Evolutionary conservation across 2,329 filamentous ascomycete species (phyloP), one percentile per base, ranked within the genome.

Genomic region (Orbilia oligospora): DNA sequence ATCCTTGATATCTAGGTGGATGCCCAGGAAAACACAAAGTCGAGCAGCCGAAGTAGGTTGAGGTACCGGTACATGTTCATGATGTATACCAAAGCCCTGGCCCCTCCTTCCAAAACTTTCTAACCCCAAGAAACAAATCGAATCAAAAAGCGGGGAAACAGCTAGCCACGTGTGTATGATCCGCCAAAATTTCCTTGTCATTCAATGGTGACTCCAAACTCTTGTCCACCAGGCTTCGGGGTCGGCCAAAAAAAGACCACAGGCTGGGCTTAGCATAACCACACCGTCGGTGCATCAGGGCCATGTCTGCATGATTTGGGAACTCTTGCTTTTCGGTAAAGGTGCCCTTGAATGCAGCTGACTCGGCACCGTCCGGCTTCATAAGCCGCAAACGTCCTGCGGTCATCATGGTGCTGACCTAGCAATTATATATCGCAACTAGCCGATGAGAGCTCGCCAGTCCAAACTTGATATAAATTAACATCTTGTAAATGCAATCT

Each of bases 211-310:
- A 71, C 56, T 48, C 18, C 61, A 46, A 68, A 67, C 68, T 64
- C 24, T 44, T 64, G 41, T 46, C 63, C 48, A 49, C 49, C 36
- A 48, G 16, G 30, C 33, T 70, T 70, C 65, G 71, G 65, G 49
- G 64, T 33, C 64, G 64, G 61, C 36, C 49, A 75, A 75, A 63
- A 64, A 64, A 48, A 70, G 69, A 76, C 41, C 33, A 61, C 67
- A 77, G 51, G 51, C 56, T 49, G 67, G 67, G 67, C 73, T 77
- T 77, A 77, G 67, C 61, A 77, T 77, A 77, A 77, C 73, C 73
- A 77, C 44, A 67, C 73, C 41, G 73, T 71, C 73, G 73, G 73
- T 68, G 73, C 68, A 71, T 70, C 73, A 68, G 68, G 73, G 33
- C 63, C 58, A 71, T 61, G 58, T 68, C 36, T 77, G 73, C 73